Evolutionary conservation across 2,329 filamentous ascomycete genomes (phyloP), one percentile per base, ranked within the genome.

Genomic region (Lecanoromycetidae sp.): DNA sequence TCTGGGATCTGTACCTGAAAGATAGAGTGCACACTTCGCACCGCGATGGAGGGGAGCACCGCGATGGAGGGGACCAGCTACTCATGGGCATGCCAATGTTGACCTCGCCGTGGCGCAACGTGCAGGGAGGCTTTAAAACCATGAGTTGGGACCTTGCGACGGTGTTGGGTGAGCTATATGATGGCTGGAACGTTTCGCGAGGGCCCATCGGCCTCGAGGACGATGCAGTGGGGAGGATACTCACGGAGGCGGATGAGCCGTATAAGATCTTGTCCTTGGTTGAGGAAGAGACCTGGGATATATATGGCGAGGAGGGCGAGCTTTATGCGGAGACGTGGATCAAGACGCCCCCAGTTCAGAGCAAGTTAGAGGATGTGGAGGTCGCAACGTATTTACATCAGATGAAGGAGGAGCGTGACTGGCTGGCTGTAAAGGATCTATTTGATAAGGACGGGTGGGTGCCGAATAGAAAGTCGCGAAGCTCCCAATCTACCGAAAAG

Each of bases 61-160:
- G 41, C 12, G 17, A 10, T 15, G n/a, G 26, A 25, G 22, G 26
- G 19, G 35, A 38, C 26, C 17, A 20, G 29, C 19, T 36, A 20
- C 22, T 36, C 27, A 9, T 39, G n/a, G 27, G 20, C 15, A 42
- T 48, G 38, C 20, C 38, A 23, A 19, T 27, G n/a, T 22, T 35
- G 17, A 1, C 3, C 13, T 42, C 23, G 17, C 35, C 20, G 27
- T 10, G n/a, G 13, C 43, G 38, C 23, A 37, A 29, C 20, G 19
- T 26, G n/a, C 38, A 41, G 30, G 38, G 45, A 10, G 20, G 33
- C 5, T 48, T 48, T 29, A 42, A 48, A 20, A 48, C 45, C 37
- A 20, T 48, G 9, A 25, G 36, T 20, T 48, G 45, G 38, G 19
- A 32, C 13, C 17, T 48, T 13, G 37, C 35, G 20, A 32, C 15